Base-by-base conservation (phyloP, 371 early-diverging fungal genomes). In the Coemansia sp. region DNA sequence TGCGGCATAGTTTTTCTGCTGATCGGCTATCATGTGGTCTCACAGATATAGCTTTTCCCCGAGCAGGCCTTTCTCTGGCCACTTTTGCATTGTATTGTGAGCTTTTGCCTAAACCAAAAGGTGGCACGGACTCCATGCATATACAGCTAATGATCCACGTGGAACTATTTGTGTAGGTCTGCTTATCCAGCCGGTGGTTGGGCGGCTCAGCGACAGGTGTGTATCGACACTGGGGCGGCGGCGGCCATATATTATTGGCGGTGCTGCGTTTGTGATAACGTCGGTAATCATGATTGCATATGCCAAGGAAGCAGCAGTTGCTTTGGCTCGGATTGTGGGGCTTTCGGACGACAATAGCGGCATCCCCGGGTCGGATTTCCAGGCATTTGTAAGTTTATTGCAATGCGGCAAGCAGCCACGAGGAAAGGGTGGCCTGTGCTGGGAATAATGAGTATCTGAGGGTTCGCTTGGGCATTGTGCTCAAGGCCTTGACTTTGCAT, bases 111-210 rank as follows among this genome's bases (percentile, higher is more conserved):
- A 21, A 16, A 13, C 16, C 16, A 13, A 54, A 54, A 27, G 31
- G 29, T 51, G 22, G 18, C 55, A 54, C 11, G 18, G 26, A 24
- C 37, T 21, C 62, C 21, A 18, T 11, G 18, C 50, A 61, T 34
- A 21, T 34, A 37, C n/a, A 39, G n/a, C 48, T 40, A n/a, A 47
- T 47, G 24, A 14, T n/a, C 18, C 22, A 40, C 42, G 57, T 31
- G 55, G 29, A n/a, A n/a, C 8, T 29, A 8, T 14, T 4, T 11
- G 24, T 64, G 48, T 71, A 72, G 72, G 72, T 4, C 81, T 94
- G 21, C 64, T 94, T 18, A 90, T 90, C 84, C 94, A 94, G 65
- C 94, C 94, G 0, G 70, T 93, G 2, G 88, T 92, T 13, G 93
- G 93, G 26, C 86, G 85, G 5, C 70, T 89, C 13, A 91, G 92